These are phyloP conservation scores for Cylindrotheca fusiformis DNA, from an alignment of 108 stramenopile species.

Conservation along the genomic window DNA sequence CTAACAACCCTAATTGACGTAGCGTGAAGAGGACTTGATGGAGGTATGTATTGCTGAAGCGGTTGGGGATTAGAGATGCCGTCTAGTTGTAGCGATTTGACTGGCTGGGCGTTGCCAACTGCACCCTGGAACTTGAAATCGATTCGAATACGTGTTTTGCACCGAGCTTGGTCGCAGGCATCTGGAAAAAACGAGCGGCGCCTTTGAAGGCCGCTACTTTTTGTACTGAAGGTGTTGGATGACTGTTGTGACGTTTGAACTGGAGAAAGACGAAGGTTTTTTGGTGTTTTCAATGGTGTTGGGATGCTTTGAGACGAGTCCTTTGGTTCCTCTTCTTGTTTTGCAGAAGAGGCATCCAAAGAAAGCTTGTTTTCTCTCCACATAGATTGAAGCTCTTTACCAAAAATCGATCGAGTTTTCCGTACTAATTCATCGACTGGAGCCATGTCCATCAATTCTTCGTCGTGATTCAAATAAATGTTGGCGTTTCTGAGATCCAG, in stretches of 20 bases:
- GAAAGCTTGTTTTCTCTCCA: conserved; percentile 24
- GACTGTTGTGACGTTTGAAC: not conserved
- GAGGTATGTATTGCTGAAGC: conserved; percentile 8
- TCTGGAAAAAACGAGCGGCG: conserved; percentile 19
- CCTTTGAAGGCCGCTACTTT: conserved; percentile 14
- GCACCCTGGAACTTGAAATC: conserved; percentile 12
- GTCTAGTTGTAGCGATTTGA: conserved; percentile 23
- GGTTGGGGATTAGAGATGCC: conserved; percentile 1
- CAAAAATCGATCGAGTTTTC: conserved; percentile 17
- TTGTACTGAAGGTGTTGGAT: not conserved
- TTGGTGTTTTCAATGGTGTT: conserved; percentile 11
- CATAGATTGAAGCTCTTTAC: conserved; percentile 14
- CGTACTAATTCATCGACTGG: conserved; percentile 15
- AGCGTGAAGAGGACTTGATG: conserved; percentile 20
- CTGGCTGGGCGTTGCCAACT: conserved; percentile 7
- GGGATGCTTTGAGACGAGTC: not conserved
- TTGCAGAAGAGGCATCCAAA: not conserved
- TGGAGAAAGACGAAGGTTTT: conserved; percentile 13
- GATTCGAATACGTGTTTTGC: conserved; percentile 13
- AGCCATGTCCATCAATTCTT: not conserved
- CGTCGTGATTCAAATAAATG: conserved; percentile 1
- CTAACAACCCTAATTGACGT: too few species aligned
- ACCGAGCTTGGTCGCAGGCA: conserved; percentile 3
- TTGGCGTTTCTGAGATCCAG: conserved; percentile 14
- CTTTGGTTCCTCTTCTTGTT: not conserved